A percentile compares a stretch with the other conserved stretches of the same genome.
Evolutionary conservation across 768 basidiomycete genomes (phyloP).

Genomic region (Nevesoporus exiguus): DNA sequence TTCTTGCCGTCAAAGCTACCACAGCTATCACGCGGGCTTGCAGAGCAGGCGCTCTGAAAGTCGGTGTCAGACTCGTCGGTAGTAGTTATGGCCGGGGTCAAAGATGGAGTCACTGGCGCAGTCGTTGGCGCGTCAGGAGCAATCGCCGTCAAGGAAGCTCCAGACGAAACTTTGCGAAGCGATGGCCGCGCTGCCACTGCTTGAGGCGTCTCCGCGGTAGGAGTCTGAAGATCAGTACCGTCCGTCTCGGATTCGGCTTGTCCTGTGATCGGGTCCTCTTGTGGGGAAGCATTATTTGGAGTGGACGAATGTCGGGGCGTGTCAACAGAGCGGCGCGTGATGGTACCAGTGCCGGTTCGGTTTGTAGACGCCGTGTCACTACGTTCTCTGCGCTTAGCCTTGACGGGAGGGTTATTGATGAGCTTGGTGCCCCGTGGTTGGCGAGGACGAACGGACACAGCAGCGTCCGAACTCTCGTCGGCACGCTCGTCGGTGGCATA

Average conservation of each 20-base stretch:
- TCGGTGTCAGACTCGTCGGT: slow-evolving; percentile 82
- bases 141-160: slow-evolving; percentile 27
- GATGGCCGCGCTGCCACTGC: slow-evolving; percentile 8
- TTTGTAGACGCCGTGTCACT: slow-evolving; percentile 67
- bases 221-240: slow-evolving; percentile 18
- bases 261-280: slow-evolving; percentile 35
- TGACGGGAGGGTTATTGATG: slow-evolving; percentile 28
- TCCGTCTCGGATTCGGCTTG: slow-evolving; percentile 40
- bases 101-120: slow-evolving; percentile 35
- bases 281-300: slow-evolving; percentile 24
- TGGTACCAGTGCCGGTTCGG: slow-evolving; percentile 40
- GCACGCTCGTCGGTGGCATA: slow-evolving; percentile 49
- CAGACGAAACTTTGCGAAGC: slow-evolving; percentile 35
- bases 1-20: slow-evolving; percentile 40
- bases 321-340: slow-evolving; percentile 25
- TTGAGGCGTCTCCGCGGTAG: slow-evolving; percentile 31
- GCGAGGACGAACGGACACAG: slow-evolving; percentile 39
- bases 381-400: slow-evolving; percentile 45
- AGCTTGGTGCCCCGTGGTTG: slow-evolving; percentile 36
- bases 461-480: slow-evolving; percentile 51
- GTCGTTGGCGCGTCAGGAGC: slow-evolving; percentile 23
- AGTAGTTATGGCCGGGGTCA: slow-evolving; percentile 33
- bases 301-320: slow-evolving; percentile 27
- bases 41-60: slow-evolving; percentile 83
- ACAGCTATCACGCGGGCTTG: slow-evolving; percentile 68